Conservation (phyloP, 805 yeast species). For the Candida easanensis region DNA sequence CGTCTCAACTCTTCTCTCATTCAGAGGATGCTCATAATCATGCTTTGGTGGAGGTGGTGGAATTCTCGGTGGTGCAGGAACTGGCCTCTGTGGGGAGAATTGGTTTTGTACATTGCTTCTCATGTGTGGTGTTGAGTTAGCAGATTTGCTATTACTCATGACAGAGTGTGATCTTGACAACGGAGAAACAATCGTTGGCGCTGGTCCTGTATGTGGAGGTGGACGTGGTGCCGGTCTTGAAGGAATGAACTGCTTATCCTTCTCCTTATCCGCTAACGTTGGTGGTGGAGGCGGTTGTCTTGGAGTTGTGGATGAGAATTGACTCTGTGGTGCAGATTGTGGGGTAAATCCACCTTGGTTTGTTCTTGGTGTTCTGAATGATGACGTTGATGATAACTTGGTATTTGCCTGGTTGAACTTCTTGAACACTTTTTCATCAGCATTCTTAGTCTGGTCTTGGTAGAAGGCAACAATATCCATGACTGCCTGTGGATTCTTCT, state of each 20-base stretch:
- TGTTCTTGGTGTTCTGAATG: constrained; percentile 33
- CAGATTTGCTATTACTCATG: constrained; percentile 16
- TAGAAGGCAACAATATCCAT: constrained; percentile 87
- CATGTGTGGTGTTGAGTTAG: constrained; percentile 20
- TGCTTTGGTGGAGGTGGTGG: constrained; percentile 29
- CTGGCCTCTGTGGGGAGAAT: constrained; percentile 26
- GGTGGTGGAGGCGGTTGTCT: constrained; percentile 29
- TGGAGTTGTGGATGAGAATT: constrained; percentile 22
- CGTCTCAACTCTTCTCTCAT: constrained; percentile 12
- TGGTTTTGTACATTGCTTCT: constrained; percentile 5
- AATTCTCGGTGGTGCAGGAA: constrained; percentile 27
- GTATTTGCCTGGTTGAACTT: constrained; percentile 33
- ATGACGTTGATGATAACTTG: constrained; percentile 28
- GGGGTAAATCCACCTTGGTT: constrained; percentile 23
- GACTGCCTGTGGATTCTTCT: constrained; percentile 90
- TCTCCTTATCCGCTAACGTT: constrained; percentile 13
- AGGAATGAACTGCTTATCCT: constrained; percentile 52
- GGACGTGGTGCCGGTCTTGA: constrained; percentile 71
- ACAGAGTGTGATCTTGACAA: constrained; percentile 22
- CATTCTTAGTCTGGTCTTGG: constrained; percentile 51
- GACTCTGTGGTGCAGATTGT: constrained; percentile 20
- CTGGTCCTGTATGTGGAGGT: constrained; percentile 29
- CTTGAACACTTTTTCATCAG: constrained; percentile 39
- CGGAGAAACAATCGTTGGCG: constrained; percentile 28
- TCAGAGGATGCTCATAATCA: constrained; percentile 17